phyloP scores from a whole-genome alignment of 768 basidiomycete species.

The Tricholoma saponaceum region DNA sequence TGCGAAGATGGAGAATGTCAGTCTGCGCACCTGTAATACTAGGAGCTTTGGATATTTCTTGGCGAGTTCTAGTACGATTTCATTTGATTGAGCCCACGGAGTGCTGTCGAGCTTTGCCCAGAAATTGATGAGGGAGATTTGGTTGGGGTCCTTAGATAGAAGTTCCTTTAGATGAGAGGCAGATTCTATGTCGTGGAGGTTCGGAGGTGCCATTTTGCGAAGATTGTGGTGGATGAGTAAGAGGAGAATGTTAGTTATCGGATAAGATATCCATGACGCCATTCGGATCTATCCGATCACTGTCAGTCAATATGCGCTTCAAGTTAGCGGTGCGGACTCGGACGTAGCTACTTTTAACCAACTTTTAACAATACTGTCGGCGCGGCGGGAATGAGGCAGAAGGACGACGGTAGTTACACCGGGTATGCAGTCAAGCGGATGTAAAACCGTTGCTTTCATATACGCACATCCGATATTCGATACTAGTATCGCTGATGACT shows the following conservation, averaged over 20 bases:
- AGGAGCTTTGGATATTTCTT: slow-evolving; percentile 65
- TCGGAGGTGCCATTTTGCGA: slow-evolving; percentile 69
- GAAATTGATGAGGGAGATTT: slow-evolving; percentile 84
- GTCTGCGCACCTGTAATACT: slow-evolving; percentile 69
- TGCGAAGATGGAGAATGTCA: slow-evolving; percentile 47
- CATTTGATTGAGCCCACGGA: slow-evolving; percentile 89
- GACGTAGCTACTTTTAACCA: too few species aligned
- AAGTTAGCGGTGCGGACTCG: too few species aligned
- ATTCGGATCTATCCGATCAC: slow-evolving; percentile 24
- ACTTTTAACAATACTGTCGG: too few species aligned
- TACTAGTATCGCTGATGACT: too few species aligned
- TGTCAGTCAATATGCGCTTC: too few species aligned
- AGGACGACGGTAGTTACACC: too few species aligned
- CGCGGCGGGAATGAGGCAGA: too few species aligned
- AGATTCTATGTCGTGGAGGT: slow-evolving; percentile 52
- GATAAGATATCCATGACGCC: slow-evolving; percentile 13
- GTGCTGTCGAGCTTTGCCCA: slow-evolving; percentile 83
- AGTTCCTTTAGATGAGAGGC: slow-evolving; percentile 68
- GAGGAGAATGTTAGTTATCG: slow-evolving; percentile 6
- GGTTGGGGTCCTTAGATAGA: slow-evolving; percentile 70
- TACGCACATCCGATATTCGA: too few species aligned
- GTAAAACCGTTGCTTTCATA: too few species aligned
- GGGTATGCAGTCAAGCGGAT: too few species aligned
- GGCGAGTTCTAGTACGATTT: slow-evolving; percentile 68
- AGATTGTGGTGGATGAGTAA: slow-evolving; percentile 49